Evolutionary conservation across 768 basidiomycete species (phyloP).

Genomic region (Rhodotorula toruloides): DNA sequence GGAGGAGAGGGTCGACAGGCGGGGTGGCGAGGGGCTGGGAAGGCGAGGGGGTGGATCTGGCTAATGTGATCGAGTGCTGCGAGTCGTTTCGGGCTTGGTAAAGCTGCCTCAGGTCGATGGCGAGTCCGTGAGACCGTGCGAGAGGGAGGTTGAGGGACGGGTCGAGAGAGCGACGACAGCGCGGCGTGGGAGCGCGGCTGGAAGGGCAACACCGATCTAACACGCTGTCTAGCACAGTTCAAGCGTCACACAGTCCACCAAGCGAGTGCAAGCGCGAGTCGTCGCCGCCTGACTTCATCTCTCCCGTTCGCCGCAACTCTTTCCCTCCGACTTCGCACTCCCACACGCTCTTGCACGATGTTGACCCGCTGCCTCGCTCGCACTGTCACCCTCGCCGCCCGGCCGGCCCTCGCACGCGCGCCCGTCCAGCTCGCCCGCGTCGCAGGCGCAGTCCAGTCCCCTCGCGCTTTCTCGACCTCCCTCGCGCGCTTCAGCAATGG

Average conservation of each 20-base stretch:
- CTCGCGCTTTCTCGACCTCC: constrained; percentile 14
- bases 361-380: constrained; percentile 11
- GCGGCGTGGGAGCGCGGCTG: too few relatives aligned
- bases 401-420: not conserved
- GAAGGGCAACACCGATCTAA: too few relatives aligned
- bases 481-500: constrained; percentile 10
- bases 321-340: not conserved
- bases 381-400: not conserved
- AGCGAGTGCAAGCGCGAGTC: too few relatives aligned
- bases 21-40: not conserved
- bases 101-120: too few relatives aligned
- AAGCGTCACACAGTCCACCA: too few relatives aligned
- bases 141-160: too few relatives aligned
- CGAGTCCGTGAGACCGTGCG: too few relatives aligned
- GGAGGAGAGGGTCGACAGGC: not conserved
- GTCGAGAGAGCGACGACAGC: too few relatives aligned
- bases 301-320: not conserved
- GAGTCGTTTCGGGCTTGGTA: too few relatives aligned
- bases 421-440: constrained; percentile 10
- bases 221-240: too few relatives aligned
- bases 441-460: not conserved
- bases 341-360: not conserved
- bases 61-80: not conserved
- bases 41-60: not conserved
- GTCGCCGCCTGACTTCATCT: not conserved